A percentile compares a stretch with the other conserved stretches of the same genome.
phyloP scores from a whole-genome alignment of 257 asterid species.

The Catharanthus roseus region DNA sequence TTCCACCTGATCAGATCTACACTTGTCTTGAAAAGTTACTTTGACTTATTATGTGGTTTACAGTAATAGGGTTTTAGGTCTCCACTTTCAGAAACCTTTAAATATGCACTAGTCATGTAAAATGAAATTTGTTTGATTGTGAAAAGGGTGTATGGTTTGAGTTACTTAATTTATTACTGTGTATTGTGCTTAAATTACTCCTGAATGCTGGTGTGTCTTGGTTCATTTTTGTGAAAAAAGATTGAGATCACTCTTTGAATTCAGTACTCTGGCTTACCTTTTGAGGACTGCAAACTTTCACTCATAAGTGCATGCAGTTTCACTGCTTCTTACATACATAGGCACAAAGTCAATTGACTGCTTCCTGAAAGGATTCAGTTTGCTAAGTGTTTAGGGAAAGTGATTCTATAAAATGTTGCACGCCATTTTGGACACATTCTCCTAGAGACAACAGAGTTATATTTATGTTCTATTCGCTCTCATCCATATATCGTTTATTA shows the following conservation, averaged over 20 bases:
- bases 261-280: not conserved
- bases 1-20: conserved; percentile 15
- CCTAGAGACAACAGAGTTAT: not conserved
- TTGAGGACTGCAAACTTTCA: not conserved
- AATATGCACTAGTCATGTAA: not conserved
- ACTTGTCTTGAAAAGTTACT: conserved; percentile 16
- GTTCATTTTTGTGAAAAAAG: not conserved
- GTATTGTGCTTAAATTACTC: not conserved
- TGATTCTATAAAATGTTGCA: not conserved
- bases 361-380: not conserved
- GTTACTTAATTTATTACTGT: not conserved
- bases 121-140: not conserved
- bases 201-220: not conserved
- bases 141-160: not conserved
- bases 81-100: not conserved
- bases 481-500: not conserved
- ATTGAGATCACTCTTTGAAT: not conserved
- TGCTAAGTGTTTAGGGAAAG: not conserved
- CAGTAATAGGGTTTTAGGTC: not conserved
- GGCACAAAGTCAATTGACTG: not conserved
- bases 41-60: not conserved
- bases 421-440: not conserved
- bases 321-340: not conserved
- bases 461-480: not conserved
- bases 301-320: not conserved